Base-by-base conservation (phyloP, 495 filamentous ascomycete species). In the Clavariopsis aquatica region DNA sequence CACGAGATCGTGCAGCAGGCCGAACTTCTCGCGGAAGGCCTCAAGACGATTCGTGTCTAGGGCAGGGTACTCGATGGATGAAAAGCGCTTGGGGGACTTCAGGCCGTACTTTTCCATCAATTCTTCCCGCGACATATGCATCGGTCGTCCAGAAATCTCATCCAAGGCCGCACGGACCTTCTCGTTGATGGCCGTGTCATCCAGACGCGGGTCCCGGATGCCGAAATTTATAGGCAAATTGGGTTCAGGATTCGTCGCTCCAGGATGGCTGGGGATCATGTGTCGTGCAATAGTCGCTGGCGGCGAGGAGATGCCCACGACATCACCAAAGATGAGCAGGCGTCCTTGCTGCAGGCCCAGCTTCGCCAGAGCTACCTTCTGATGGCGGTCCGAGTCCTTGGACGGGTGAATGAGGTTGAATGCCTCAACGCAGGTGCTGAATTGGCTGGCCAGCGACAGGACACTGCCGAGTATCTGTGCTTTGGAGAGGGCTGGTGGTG, bases 351-450 rank as follows among this genome's bases (percentile, higher is more conserved):
- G 68, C 27, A 77, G 52, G 26, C 74, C 74, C 2, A 77, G 71
- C 19, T 65, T 59, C 6, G 63, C 60, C 20, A 77, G 68, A 2
- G 70, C 62, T 15, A 75, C 68, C 38, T 70, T 64, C 51, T 77
- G 70, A 2, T 53, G 26, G 24, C 65, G 65, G 17, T 71, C 66
- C 31, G 60, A 74, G 51, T 71, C 64, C 13, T 67, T 62, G 38
- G 55, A 28, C 5, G 70, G 70, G 53, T 73, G 69, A 24, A 77
- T 71, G 17, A 74, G 70, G 31, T 64, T 65, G 64, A 77, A 75
- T 28, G 65, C 69, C 60, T 77, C 73, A 54, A 74, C 73, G 60
- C 73, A 74, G 60, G 71, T 71, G 65, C 66, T 72, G 73, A 77
- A 77, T 27, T 72, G 71, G 55, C 43, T 65, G 1, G 73, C 70